Evolutionary conservation across 2,329 filamentous ascomycete species (phyloP).

Genomic region (Cyclaneusma minus): DNA sequence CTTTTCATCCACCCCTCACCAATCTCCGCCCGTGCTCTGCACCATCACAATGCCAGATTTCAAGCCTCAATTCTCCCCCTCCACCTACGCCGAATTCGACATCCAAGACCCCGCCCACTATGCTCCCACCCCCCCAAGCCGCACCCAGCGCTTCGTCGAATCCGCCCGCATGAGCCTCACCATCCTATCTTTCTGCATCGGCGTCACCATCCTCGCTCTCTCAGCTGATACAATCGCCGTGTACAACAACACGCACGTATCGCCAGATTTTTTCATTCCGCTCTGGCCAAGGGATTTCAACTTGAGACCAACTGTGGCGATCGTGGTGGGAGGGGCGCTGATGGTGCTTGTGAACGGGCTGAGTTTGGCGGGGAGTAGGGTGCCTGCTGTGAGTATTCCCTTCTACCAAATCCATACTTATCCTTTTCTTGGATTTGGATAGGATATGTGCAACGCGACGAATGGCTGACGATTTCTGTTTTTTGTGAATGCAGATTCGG

Average conservation of each 20-base stretch:
- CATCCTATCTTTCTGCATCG: constrained; percentile 31
- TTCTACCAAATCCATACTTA: not conserved
- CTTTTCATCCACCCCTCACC: too few species aligned
- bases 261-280: constrained; percentile 31
- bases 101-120: too few species aligned
- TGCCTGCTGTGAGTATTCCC: constrained; percentile 28
- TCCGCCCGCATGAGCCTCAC: constrained; percentile 30
- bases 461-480: too few species aligned
- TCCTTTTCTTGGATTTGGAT: too few species aligned
- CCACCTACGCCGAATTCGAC: too few species aligned
- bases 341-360: constrained; percentile 31
- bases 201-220: constrained; percentile 36
- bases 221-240: constrained; percentile 36
- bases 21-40: too few species aligned
- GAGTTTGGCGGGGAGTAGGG: constrained; percentile 32
- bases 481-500: too few species aligned
- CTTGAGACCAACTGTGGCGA: constrained; percentile 36
- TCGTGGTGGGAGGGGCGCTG: constrained; percentile 34
- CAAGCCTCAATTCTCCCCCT: too few species aligned
- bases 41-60: too few species aligned
- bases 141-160: constrained; percentile 26
- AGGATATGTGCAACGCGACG: too few species aligned
- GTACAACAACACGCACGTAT: constrained; percentile 36
- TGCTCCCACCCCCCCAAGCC: too few species aligned
- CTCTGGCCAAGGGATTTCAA: constrained; percentile 44